Evolutionary conservation across 2,329 filamentous ascomycete species (phyloP), one percentile per base, ranked within the genome.

Genomic region (Fusarium praegraminearum): DNA sequence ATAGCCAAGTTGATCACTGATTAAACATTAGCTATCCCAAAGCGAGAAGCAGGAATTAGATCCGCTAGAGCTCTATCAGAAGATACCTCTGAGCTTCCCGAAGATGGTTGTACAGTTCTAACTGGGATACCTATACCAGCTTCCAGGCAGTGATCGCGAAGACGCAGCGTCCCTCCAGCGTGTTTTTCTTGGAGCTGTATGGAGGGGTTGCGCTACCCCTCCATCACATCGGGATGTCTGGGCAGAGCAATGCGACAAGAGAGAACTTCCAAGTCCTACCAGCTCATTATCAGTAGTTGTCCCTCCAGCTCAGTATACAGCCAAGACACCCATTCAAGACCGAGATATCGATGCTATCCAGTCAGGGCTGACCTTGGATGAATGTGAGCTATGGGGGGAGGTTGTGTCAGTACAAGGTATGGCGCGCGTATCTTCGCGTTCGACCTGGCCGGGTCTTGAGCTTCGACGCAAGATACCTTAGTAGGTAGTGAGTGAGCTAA

Each of bases 311-410:
- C 57, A 43, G 35, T 54, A 51, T 67, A 73, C 69, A 66, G 73
- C 68, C 67, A 74, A 75, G 73, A 73, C 73, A 71, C 60, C 56
- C 56, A 70, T 54, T 67, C 58, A 22, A 12, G 24, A 13, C 12
- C 15, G 3, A 20, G 33, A 46, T 26, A 28, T 51, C 13, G 16
- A 24, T 30, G 22, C 9, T n/a, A 49, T 50, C 26, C 16, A n/a
- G 20, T 44, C 18, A 28, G 15, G 36, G 7, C 20, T 16, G 45
- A 54, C 13, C 20, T 40, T 41, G 26, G 55, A 13, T 38, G 22
- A 53, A 11, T 10, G 22, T 33, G 12, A 32, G 15, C 6, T 38
- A 33, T 18, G 22, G 35, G 33, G 20, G 22, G 32, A 22, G 16
- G 18, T 28, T 36, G 32, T 26, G 61, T 45, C 36, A 36, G 15